Evolutionary conservation across 805 yeast genomes (phyloP), one percentile per base, ranked within the genome.

Genomic region (Spathaspora passalidarum): DNA sequence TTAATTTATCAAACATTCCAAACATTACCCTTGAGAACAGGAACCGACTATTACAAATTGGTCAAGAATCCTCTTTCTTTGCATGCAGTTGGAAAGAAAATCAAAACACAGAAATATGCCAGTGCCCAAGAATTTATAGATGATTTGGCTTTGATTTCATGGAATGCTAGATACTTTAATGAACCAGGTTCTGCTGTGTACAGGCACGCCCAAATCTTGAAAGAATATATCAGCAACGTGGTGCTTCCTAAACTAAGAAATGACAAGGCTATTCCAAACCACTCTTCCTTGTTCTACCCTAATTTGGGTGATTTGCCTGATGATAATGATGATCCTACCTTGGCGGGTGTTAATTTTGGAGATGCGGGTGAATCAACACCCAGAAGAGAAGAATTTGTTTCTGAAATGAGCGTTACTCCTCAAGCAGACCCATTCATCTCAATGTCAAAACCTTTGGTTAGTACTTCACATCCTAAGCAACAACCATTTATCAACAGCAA

Each of bases 151-250:
- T 95, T 88, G 62, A 86, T 92, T 43, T 79, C 88, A 1, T 88
- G 96, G 90, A 92, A 92, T 60, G 97, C 97, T 2, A 79, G 88
- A 49, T 79, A 84, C 40, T 92, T 84, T 65, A 92, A 92, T 64
- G 82, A 81, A 47, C 82, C 81, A 50, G 82, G 76, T 11, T 80
- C 90, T 0, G 69, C 70, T 14, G 84, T 86, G 44, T 86, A 85
- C 64, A 72, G 73, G 19, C 86, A 85, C 55, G 97, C 90, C 3
- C 69, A 73, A 16, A 69, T 81, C 18, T 63, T 84, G 50, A 84
- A 84, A 55, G 62, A 71, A 37, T 81, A 64, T 58, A 59, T 84
- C 40, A 65, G 62, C 45, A 71, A 73, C 7, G 64, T 63, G 38
- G 68, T 73, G 23, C 69, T 85, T 25, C 82, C 84, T 11, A 64